These are phyloP conservation scores for Thermomucor indicae-seudaticae DNA, from an alignment of 371 early-diverging fungal genomes.

Conservation along the genomic window DNA sequence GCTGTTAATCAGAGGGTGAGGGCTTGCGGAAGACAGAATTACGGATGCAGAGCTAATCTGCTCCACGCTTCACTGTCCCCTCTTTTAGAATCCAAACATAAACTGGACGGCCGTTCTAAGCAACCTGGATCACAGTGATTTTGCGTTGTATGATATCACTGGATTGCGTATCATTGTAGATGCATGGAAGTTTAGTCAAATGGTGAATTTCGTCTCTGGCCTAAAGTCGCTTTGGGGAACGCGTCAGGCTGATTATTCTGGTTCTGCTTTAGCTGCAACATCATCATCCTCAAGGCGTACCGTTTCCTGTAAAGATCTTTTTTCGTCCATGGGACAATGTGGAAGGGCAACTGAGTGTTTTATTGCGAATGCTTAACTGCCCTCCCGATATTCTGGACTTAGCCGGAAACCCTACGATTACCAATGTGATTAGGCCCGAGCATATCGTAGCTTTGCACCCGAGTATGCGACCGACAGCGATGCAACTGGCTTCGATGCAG, in stretches of 20 bases:
- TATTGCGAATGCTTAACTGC: constrained; percentile 57
- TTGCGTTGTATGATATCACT: constrained; percentile 49
- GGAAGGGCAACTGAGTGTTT: constrained; percentile 67
- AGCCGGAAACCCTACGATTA: constrained; percentile 28
- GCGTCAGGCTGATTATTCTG: background rate
- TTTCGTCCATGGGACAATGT: constrained; percentile 73
- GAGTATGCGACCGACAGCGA: constrained; percentile 44
- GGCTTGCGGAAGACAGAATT: too few relatives aligned
- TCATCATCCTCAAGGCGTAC: constrained; percentile 16
- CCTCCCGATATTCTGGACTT: constrained; percentile 52
- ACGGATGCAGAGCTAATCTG: too few relatives aligned
- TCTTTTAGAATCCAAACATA: constrained; percentile 41
- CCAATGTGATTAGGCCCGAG: constrained; percentile 44
- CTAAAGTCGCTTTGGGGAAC: too few relatives aligned
- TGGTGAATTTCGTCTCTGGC: too few relatives aligned
- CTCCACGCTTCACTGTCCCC: too few relatives aligned
- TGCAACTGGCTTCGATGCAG: constrained; percentile 49
- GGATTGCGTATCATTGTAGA: constrained; percentile 61
- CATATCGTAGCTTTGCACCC: constrained; percentile 44
- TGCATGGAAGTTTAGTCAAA: constrained; percentile 54
- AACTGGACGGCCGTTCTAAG: constrained; percentile 63
- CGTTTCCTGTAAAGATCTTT: constrained; percentile 70
- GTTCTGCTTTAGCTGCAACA: background rate
- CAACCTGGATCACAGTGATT: constrained; percentile 65
- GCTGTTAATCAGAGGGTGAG: too few relatives aligned